Percentiles rank a stretch among this genome's conserved stretches.
Conservation (phyloP, 2,329 filamentous ascomycete species). For the Raffaelea arxii region DNA sequence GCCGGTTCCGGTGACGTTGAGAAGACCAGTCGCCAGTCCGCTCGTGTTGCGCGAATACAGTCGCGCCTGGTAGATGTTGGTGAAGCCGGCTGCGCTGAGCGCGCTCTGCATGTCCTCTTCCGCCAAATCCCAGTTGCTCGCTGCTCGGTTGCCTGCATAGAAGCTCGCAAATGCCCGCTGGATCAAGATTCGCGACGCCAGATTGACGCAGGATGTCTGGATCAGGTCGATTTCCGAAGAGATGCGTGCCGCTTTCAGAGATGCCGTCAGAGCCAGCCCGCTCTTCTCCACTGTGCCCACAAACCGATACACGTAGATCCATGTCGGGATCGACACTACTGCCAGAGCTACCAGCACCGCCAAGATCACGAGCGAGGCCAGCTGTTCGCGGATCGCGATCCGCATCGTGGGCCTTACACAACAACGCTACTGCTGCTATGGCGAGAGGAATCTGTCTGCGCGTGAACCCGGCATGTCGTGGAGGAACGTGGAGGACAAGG, state of each 20-base stretch:
- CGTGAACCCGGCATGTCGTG: constrained; percentile 19
- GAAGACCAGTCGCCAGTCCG: constrained; percentile 42
- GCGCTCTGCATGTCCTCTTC: constrained; percentile 60
- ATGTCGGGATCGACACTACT: constrained; percentile 70
- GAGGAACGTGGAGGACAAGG: not conserved
- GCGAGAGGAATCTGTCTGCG: constrained; percentile 12
- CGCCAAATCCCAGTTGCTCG: constrained; percentile 51
- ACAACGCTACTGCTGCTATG: constrained; percentile 21
- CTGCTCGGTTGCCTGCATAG: constrained; percentile 45
- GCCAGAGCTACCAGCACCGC: constrained; percentile 66
- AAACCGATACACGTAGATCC: constrained; percentile 47
- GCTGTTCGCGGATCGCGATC: constrained; percentile 79
- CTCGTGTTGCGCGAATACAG: constrained; percentile 62
- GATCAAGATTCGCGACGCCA: constrained; percentile 56
- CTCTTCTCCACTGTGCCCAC: constrained; percentile 43
- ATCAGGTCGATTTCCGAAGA: constrained; percentile 70
- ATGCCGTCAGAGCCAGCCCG: constrained; percentile 67
- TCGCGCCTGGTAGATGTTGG: constrained; percentile 58
- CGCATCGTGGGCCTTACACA: constrained; percentile 66
- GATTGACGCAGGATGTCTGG: constrained; percentile 62
- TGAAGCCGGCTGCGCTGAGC: constrained; percentile 49
- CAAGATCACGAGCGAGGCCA: constrained; percentile 68
- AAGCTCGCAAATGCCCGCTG: constrained; percentile 43
- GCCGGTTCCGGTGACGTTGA: constrained; percentile 51
- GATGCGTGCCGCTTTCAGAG: constrained; percentile 76